phyloP scores from a whole-genome alignment of 306 rosid species.

The Citrullus mucosospermus region DNA sequence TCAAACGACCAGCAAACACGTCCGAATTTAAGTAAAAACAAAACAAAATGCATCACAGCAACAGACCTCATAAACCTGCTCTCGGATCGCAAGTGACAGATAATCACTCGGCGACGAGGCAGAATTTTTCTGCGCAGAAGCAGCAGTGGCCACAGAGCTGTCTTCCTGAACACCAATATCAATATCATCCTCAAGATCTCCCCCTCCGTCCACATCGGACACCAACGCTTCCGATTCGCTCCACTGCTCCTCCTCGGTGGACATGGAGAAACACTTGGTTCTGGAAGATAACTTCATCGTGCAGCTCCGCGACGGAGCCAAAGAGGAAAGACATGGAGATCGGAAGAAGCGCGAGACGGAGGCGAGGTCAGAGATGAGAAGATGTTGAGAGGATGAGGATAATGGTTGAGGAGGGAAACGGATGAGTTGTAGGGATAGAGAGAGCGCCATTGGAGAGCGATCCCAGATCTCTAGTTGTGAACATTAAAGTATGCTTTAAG shows the following conservation, averaged over 20 bases:
- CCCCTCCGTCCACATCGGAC: slow-evolving; percentile 12
- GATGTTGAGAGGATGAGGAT: slow-evolving; percentile 20
- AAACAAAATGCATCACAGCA: not conserved
- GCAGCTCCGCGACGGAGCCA: slow-evolving; percentile 15
- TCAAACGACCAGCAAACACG: not conserved
- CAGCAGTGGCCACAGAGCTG: slow-evolving; percentile 1
- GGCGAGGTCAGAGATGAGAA: slow-evolving; percentile 27
- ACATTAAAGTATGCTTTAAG: slow-evolving; percentile 24
- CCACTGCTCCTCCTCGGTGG: slow-evolving; percentile 51
- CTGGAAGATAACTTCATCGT: slow-evolving; percentile 5
- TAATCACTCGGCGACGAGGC: slow-evolving; percentile 45
- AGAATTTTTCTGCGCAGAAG: slow-evolving; percentile 22
- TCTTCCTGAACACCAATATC: slow-evolving; percentile 5
- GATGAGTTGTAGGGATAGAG: slow-evolving; percentile 28
- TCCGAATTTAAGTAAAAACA: not conserved
- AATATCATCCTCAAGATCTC: slow-evolving; percentile 14
- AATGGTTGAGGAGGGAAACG: slow-evolving; percentile 38
- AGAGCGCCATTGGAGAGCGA: slow-evolving; percentile 39
- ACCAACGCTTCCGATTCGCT: slow-evolving; percentile 29
- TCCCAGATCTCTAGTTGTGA: slow-evolving; percentile 14
- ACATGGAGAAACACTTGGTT: slow-evolving; percentile 35
- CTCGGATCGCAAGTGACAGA: slow-evolving; percentile 78
- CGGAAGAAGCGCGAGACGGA: slow-evolving; percentile 15
- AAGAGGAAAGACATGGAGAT: slow-evolving; percentile 14
- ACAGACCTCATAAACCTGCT: slow-evolving; percentile 78